Base-by-base conservation (phyloP, 2,329 filamentous ascomycete genomes). In the Chaetomium strumarium region DNA sequence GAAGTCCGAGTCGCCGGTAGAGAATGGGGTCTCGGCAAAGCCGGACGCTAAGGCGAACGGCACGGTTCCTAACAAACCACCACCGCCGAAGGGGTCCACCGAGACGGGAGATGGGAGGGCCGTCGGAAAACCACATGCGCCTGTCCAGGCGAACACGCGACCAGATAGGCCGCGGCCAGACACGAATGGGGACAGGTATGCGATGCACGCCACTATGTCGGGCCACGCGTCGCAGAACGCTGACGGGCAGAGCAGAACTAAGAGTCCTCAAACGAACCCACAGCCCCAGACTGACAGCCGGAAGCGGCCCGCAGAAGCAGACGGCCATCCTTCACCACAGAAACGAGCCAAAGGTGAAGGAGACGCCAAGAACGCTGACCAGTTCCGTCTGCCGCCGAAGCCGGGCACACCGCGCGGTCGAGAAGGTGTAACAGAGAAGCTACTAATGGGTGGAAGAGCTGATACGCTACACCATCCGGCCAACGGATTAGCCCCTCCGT, bases 321-420 rank as follows among this genome's bases (percentile, higher is more conserved):
- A 78, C 17, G 75, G 76, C 24, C 68, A 71, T 31, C 53, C 61
- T 20, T 68, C 72, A 3, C 68, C 72, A 1, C 68, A 67, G 49
- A 81, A 81, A 63, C 72, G 77, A 51, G 63, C 66, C 20, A 75
- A 68, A 52, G 64, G 72, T 17, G 76, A 77, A 9, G 24, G 29
- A 13, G 48, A 51, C 8, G 55, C 50, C 19, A 47, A 56, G 19
- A 61, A 58, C 24, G 8, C 42, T 6, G 60, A 61, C 2, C 48
- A 50, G 12, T 14, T 46, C 30, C 56, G 60, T 49, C 58, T 52
- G 19, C 16, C 53, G 37, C 16, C 53, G 37, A 60, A 53, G 44
- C 36, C 57, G 17, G 52, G 56, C 29, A 41, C 58, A 20, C 52
- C 58, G 11, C 53, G 58, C 37, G 48, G 51, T 9, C 54, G 58